Evolutionary conservation across 202 grass and related monocot species (phyloP).

Genomic region (Hordeum pubiflorum): DNA sequence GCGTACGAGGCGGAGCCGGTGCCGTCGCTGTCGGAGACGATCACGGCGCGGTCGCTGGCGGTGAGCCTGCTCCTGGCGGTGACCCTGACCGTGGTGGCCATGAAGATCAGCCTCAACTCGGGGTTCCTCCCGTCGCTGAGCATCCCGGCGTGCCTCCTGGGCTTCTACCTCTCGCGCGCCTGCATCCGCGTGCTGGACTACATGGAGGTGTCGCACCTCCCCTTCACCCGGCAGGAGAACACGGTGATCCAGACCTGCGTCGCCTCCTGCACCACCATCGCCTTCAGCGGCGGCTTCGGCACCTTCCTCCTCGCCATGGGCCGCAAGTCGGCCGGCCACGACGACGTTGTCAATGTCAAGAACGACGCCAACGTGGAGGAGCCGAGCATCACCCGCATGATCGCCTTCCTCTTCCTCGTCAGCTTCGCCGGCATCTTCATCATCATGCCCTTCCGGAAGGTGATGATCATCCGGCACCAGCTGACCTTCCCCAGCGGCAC

Average conservation of each 20-base stretch:
- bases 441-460: conserved; percentile 34
- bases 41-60: conserved; percentile 14
- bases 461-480: conserved; percentile 38
- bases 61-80: conserved; percentile 19
- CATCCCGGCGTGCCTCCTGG: conserved; percentile 27
- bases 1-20: conserved; percentile 30
- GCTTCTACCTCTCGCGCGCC: conserved; percentile 6
- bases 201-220: not conserved
- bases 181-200: conserved; percentile 12
- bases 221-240: conserved; percentile 89
- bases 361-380: conserved; percentile 17
- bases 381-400: conserved; percentile 12
- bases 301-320: conserved; percentile 36
- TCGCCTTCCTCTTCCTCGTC: conserved; percentile 25
- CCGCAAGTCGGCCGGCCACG: not conserved
- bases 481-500: conserved; percentile 40
- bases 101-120: conserved; percentile 36
- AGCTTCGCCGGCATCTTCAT: conserved; percentile 37
- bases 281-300: conserved; percentile 33
- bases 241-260: conserved; percentile 88
- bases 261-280: conserved; percentile 12
- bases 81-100: conserved; percentile 24
- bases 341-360: too few species aligned
- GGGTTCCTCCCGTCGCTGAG: conserved; percentile 32
- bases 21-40: conserved; percentile 7